These are phyloP conservation scores for Paraphaeosphaeria minitans DNA, from an alignment of 2,329 filamentous ascomycete genomes.

Conservation along the genomic window DNA sequence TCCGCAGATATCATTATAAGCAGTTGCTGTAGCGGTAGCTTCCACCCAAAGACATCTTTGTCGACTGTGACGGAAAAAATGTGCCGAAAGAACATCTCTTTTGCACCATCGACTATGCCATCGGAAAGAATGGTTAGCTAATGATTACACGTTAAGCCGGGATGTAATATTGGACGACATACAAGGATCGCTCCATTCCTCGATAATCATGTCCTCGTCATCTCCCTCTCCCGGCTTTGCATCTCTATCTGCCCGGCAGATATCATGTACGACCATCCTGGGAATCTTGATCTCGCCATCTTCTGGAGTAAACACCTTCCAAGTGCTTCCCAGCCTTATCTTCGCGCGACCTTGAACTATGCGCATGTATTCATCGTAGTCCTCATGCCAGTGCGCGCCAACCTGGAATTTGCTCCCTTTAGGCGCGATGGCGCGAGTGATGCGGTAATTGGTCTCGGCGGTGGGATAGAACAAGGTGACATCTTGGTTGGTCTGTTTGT, in stretches of 20 bases:
- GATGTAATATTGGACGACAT: background rate
- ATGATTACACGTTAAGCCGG: background rate
- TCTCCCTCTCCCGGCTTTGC: slow-evolving; percentile 4
- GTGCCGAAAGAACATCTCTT: slow-evolving; percentile 19
- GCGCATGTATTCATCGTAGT: slow-evolving; percentile 18
- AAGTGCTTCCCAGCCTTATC: slow-evolving; percentile 12
- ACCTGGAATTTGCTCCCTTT: slow-evolving; percentile 16
- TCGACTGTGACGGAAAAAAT: slow-evolving; percentile 11
- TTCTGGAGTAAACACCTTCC: slow-evolving; percentile 7
- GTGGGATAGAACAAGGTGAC: slow-evolving; percentile 12
- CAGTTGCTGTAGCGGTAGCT: slow-evolving; percentile 16
- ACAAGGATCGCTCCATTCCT: slow-evolving; percentile 17
- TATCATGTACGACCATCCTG: slow-evolving; percentile 12
- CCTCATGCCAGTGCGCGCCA: slow-evolving; percentile 19
- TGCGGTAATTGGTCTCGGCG: slow-evolving; percentile 3
- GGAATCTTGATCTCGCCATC: slow-evolving; percentile 17
- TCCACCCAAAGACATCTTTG: slow-evolving; percentile 15
- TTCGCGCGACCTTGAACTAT: slow-evolving; percentile 13
- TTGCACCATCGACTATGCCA: slow-evolving; percentile 15
- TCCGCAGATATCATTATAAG: slow-evolving; percentile 15
- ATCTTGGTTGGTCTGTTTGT: slow-evolving; percentile 6
- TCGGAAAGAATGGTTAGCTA: background rate
- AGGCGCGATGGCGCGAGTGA: slow-evolving; percentile 8
- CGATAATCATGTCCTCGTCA: slow-evolving; percentile 13
- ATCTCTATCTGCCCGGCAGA: slow-evolving; percentile 13